Evolutionary conservation across 768 basidiomycete species (phyloP).

Genomic region (Naganishia antarctica): DNA sequence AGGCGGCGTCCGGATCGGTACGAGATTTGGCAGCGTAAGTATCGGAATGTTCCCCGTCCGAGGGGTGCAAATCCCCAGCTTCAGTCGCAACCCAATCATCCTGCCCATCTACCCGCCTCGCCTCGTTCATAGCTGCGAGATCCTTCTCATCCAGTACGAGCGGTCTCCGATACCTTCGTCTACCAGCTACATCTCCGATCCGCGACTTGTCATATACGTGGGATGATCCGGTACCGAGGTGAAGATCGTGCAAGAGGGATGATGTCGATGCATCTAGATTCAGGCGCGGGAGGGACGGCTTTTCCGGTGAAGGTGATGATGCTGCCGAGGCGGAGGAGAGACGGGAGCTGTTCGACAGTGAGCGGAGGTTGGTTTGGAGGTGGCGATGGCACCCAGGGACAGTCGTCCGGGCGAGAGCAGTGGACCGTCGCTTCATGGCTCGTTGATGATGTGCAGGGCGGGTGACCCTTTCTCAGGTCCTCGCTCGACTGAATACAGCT

Average conservation of each 20-base stretch:
- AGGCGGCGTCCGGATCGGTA: background rate
- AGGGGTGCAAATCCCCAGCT: background rate
- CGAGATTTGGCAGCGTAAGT: background rate
- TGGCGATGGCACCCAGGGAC: background rate
- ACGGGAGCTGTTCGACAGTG: background rate
- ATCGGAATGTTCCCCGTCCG: background rate
- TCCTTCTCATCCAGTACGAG: constrained; percentile 12
- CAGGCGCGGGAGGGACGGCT: background rate
- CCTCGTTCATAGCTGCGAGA: constrained; percentile 8
- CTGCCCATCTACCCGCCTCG: background rate
- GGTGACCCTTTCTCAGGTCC: too few relatives aligned
- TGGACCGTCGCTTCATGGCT: background rate
- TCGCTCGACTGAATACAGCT: too few relatives aligned
- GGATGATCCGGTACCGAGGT: background rate
- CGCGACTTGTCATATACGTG: background rate
- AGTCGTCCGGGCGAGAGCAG: background rate
- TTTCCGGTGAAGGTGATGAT: background rate
- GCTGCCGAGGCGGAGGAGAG: background rate
- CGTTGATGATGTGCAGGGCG: background rate
- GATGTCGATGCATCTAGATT: constrained; percentile 7
- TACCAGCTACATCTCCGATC: background rate
- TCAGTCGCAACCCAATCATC: constrained; percentile 13
- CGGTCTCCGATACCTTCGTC: constrained; percentile 1
- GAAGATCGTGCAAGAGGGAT: constrained; percentile 9
- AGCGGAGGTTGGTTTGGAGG: background rate